Conservation (phyloP, 495 filamentous ascomycete species). For the Daldinia decipiens region DNA sequence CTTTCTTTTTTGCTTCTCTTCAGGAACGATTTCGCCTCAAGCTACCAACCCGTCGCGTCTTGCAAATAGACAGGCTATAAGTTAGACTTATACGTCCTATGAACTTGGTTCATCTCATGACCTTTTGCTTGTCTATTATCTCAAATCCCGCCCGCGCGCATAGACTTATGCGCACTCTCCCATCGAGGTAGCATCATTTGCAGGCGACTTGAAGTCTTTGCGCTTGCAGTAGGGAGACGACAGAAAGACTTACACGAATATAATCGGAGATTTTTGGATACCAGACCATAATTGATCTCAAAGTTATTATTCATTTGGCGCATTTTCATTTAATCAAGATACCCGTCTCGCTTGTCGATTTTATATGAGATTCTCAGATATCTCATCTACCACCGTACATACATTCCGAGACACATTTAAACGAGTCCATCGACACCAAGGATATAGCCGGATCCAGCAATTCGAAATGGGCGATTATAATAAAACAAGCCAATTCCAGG, state of each 20-base stretch:
- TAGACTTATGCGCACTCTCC: slow-evolving; percentile 22
- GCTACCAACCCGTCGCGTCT: background rate
- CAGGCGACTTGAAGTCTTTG: slow-evolving; percentile 71
- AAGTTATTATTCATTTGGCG: background rate
- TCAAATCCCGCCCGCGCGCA: slow-evolving; percentile 2
- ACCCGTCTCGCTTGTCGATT: slow-evolving; percentile 3
- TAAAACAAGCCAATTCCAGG: slow-evolving; percentile 35
- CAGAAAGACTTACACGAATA: slow-evolving; percentile 63
- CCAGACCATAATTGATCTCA: slow-evolving; percentile 3
- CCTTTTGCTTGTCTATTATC: slow-evolving; percentile 1
- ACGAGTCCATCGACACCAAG: slow-evolving; percentile 30
- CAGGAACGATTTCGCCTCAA: slow-evolving; percentile 15
- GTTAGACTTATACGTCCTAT: background rate
- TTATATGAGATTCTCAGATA: slow-evolving; percentile 30
- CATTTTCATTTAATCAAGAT: slow-evolving; percentile 14
- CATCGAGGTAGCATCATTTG: slow-evolving; percentile 48
- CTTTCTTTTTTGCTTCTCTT: slow-evolving; percentile 2
- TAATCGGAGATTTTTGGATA: slow-evolving; percentile 16
- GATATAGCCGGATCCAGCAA: slow-evolving; percentile 36
- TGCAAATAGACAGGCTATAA: slow-evolving; percentile 10
- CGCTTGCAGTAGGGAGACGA: slow-evolving; percentile 62
- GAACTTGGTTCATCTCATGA: background rate
- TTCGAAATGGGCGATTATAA: slow-evolving; percentile 44
- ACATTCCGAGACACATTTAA: slow-evolving; percentile 22
- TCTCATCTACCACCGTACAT: slow-evolving; percentile 21